Base-by-base conservation (phyloP, 352 stramenopile species). In the Pythium coloratum region DNA sequence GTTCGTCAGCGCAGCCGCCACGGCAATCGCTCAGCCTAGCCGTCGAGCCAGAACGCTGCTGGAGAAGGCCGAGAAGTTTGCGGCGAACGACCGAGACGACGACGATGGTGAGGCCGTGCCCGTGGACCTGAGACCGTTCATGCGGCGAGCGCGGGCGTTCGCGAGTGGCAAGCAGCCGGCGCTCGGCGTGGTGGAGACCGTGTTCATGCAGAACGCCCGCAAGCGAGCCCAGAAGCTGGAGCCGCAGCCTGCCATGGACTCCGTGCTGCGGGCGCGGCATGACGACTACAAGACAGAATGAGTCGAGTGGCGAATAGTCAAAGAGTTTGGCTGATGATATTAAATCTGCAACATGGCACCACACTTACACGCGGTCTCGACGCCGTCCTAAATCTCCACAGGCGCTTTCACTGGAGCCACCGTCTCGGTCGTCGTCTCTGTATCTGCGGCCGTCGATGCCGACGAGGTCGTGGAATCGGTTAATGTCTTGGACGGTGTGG, bases 191-290 rank as follows among this genome's bases (percentile, higher is more conserved):
- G 62, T 59, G 6, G 65, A 78, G 47, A 44, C 66, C 18, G 60
- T 59, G 40, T 73, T 73, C 55, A 60, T 70, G 28, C 59, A 71
- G 9, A 69, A 73, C 36, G 64, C 68, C 0, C 44, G 62, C 26
- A 55, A 60, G 33, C 63, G 70, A 28, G 59, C 59, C 3, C 33
- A 32, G 33, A 60, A 62, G 38, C 12, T 72, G 18, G 66, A 72
- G 24, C 49, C 49, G 24, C 12, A 38, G 6, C 5, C 28, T n/a
- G 28, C 49, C 0, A 9, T 55, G 49, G 49, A 7, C 26, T 20
- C 20, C 38, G 26, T 34, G 49, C 28, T 38, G 49, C 49, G 26
- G 13, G 7, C 46, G n/a, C 20, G n/a, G 13, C n/a, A 20, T 14
- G 38, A 8, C 13, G 38, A 51, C 18, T 24, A 28, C 47, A 54